A percentile compares a stretch with the other conserved stretches of the same genome.
Evolutionary conservation across 2,329 filamentous ascomycete genomes (phyloP).

Genomic region (Penicillium glabrum): DNA sequence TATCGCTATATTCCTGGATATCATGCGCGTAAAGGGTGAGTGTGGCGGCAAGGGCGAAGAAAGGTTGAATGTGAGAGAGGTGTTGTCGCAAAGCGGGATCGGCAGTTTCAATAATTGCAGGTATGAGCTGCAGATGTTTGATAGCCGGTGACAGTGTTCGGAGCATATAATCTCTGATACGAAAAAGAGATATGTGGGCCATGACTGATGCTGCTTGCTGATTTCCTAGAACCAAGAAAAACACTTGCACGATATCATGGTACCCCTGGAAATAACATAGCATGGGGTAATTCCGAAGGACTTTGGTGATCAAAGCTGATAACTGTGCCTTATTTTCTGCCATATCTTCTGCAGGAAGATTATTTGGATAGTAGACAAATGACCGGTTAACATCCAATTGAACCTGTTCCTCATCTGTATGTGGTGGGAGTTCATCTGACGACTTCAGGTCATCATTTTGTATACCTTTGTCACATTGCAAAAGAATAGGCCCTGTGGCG

Average conservation of each 20-base stretch:
- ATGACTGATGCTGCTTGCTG: conserved; percentile 62
- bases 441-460: conserved; percentile 18
- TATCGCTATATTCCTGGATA: conserved; percentile 84
- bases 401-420: conserved; percentile 88
- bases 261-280: conserved; percentile 98
- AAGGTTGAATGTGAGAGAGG: conserved; percentile 76
- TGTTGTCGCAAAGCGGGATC: conserved; percentile 73
- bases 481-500: conserved; percentile 49
- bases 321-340: conserved; percentile 71
- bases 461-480: conserved; percentile 38
- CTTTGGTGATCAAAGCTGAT: conserved; percentile 73
- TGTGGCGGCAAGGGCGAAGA: conserved; percentile 89
- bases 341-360: conserved; percentile 68
- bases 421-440: conserved; percentile 68
- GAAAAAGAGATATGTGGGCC: conserved; percentile 79
- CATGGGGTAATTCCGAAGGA: conserved; percentile 77
- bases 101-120: conserved; percentile 71
- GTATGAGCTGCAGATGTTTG: conserved; percentile 82
- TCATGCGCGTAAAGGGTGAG: conserved; percentile 97
- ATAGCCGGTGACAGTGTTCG: conserved; percentile 79
- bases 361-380: conserved; percentile 93
- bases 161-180: conserved; percentile 97
- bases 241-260: conserved; percentile 96
- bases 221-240: conserved; percentile 78
- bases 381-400: conserved; percentile 88